These are phyloP conservation scores for Biancaea sappan DNA, from an alignment of 306 rosid species.

Conservation along the genomic window DNA sequence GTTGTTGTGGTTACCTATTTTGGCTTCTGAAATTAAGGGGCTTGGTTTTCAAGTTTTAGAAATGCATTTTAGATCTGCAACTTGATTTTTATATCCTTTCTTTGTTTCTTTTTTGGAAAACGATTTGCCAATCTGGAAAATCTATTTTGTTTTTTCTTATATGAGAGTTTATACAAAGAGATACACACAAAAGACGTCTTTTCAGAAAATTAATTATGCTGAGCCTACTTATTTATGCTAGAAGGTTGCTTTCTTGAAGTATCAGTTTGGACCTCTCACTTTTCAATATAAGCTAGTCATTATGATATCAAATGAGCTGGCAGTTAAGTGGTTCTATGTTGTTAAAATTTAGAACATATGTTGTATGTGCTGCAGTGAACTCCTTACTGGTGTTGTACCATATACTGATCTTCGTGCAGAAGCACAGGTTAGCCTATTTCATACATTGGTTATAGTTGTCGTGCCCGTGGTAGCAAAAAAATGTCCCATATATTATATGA, in stretches of 20 bases:
- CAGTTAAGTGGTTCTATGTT: background rate
- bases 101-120: background rate
- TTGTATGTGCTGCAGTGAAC: slow-evolving; percentile 72
- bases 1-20: slow-evolving; percentile 1
- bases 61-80: slow-evolving; percentile 18
- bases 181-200: background rate
- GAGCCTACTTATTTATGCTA: slow-evolving; percentile 4
- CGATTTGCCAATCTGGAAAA: slow-evolving; percentile 1
- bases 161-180: background rate
- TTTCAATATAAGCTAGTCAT: background rate
- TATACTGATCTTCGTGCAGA: slow-evolving; percentile 95
- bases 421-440: slow-evolving; percentile 67
- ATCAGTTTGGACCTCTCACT: slow-evolving; percentile 1
- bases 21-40: slow-evolving; percentile 8
- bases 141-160: slow-evolving; percentile 11
- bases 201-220: slow-evolving; percentile 14
- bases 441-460: slow-evolving; percentile 18
- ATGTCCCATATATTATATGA: slow-evolving; percentile 13
- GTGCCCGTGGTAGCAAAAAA: slow-evolving; percentile 1
- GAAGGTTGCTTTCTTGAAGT: slow-evolving; percentile 18
- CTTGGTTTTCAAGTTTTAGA: background rate
- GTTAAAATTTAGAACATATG: background rate
- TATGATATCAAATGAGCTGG: background rate
- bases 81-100: background rate
- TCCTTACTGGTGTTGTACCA: slow-evolving; percentile 94